phyloP scores from a whole-genome alignment of 2,329 filamentous ascomycete genomes.

The Sclerotiophoma versabilis region DNA sequence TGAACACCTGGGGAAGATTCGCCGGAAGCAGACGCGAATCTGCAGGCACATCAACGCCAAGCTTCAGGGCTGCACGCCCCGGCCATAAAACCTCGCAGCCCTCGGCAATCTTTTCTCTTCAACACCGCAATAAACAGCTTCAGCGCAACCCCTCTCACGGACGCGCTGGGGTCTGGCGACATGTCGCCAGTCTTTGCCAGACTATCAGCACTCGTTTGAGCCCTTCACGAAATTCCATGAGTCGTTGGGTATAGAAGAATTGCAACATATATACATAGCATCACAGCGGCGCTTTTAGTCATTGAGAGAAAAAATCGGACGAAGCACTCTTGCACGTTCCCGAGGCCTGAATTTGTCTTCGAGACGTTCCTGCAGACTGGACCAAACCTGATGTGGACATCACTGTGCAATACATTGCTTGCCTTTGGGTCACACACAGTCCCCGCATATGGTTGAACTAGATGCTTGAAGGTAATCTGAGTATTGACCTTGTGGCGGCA shows the following conservation, averaged over 20 bases:
- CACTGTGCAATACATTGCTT: neutral
- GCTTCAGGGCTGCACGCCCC: constrained; percentile 17
- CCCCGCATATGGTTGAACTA: no score
- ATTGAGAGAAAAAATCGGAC: neutral
- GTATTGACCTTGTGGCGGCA: no score
- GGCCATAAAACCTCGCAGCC: constrained; percentile 16
- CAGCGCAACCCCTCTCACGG: constrained; percentile 38
- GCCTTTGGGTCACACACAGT: no score
- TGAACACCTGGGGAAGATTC: constrained; percentile 16
- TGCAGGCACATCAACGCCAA: constrained; percentile 21
- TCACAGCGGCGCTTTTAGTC: neutral
- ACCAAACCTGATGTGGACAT: no score
- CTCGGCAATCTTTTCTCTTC: constrained; percentile 20
- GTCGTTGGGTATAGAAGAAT: constrained; percentile 44
- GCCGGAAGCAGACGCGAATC: constrained; percentile 15
- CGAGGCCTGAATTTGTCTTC: no score
- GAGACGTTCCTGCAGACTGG: no score
- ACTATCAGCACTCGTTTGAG: constrained; percentile 49
- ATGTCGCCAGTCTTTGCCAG: constrained; percentile 44
- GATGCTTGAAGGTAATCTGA: no score
- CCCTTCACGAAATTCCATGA: constrained; percentile 42
- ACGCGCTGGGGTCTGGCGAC: constrained; percentile 44
- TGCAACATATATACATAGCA: constrained; percentile 30
- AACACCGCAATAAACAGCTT: constrained; percentile 45
- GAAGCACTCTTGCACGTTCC: neutral